A percentile compares a stretch with the other conserved stretches of the same genome.
Evolutionary conservation across 1,284 basidiomycete genomes (phyloP).

Genomic region (Cryptococcus wingfieldii): DNA sequence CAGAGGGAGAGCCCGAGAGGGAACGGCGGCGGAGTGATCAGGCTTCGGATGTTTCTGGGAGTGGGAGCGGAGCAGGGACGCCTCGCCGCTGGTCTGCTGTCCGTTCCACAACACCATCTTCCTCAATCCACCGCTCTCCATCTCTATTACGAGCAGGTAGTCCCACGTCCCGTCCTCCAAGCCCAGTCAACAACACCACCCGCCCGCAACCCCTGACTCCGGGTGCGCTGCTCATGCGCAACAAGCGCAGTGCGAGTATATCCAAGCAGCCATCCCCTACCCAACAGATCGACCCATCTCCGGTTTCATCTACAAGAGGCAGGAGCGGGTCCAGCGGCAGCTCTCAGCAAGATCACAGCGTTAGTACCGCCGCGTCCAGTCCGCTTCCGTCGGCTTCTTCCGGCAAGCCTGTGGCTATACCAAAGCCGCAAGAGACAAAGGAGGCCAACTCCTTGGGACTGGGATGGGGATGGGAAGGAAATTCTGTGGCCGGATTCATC

Average conservation of each 20-base stretch:
- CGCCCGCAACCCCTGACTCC: slow-evolving; percentile 30
- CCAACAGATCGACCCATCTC: slow-evolving; percentile 7
- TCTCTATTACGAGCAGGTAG: not conserved
- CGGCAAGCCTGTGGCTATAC: slow-evolving; percentile 11
- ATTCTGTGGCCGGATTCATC: not conserved
- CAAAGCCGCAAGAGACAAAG: slow-evolving; percentile 17
- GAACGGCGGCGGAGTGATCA: slow-evolving; percentile 1
- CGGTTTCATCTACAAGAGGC: slow-evolving; percentile 6
- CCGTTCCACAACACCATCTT: slow-evolving; percentile 21
- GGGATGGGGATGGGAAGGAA: slow-evolving; percentile 31
- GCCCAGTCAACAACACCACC: slow-evolving; percentile 12
- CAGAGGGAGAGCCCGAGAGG: not conserved
- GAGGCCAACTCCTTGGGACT: slow-evolving; percentile 35
- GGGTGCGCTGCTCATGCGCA: slow-evolving; percentile 28
- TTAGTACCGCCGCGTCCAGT: slow-evolving; percentile 19
- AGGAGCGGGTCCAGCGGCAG: not conserved
- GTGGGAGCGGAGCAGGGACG: slow-evolving; percentile 20
- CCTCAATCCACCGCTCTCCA: slow-evolving; percentile 4
- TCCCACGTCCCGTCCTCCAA: not conserved
- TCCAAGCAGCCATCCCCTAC: slow-evolving; percentile 1
- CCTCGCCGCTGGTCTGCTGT: slow-evolving; percentile 12
- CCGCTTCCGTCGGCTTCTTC: slow-evolving; percentile 28
- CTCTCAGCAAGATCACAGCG: not conserved
- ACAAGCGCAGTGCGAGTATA: slow-evolving; percentile 29
- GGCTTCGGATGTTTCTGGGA: slow-evolving; percentile 3